Evolutionary conservation across 2,329 filamentous ascomycete species (phyloP), one percentile per base, ranked within the genome.

Genomic region (Coccinonectria pachysandricola): DNA sequence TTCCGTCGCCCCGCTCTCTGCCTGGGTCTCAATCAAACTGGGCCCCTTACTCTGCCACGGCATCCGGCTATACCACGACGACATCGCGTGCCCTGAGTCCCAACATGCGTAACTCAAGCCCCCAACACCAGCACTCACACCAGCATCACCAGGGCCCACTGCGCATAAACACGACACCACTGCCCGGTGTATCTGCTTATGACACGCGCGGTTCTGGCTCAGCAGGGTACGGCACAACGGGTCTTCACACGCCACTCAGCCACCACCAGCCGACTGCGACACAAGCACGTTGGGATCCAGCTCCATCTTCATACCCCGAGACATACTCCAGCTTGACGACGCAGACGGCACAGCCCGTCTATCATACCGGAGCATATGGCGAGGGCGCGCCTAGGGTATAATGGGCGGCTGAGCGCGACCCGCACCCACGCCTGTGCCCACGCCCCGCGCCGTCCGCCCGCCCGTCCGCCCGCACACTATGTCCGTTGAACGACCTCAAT

Each of bases 1-100:
- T 72, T 15, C 56, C 65, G 0, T 72, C 68, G 7, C 68, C 68
- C 1, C 56, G 68, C 2, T 68, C 67, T 2, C 50, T 72, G 3
- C 57, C 63, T 0, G 63, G 64, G 3, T 59, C 59, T 2, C 54
- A 60, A 4, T 50, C 62, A 2, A 53, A 54, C n/a, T 73, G 68
- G 69, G 53, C 53, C 1, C 48, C 58, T 1, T 70, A 69, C 40
- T 50, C 57, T 9, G 39, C 54, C 2, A 36, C 53, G 2, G 42
- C 46, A 6, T 40, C 50, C 2, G 37, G 48, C 8, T 59, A 58
- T 30, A 43, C 47, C 2, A 48, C 54, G 2, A 40, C 47, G 2
- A 35, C 52, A 6, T 43, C 46, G 6, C 60, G 66, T n/a, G 54
- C 64, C 0, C 49, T 72, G 16, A 59, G 55, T 33, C 55, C 55